Evolutionary conservation across 108 stramenopile genomes (phyloP), one percentile per base, ranked within the genome.

Genomic region (Stephanodiscus minutulus): DNA sequence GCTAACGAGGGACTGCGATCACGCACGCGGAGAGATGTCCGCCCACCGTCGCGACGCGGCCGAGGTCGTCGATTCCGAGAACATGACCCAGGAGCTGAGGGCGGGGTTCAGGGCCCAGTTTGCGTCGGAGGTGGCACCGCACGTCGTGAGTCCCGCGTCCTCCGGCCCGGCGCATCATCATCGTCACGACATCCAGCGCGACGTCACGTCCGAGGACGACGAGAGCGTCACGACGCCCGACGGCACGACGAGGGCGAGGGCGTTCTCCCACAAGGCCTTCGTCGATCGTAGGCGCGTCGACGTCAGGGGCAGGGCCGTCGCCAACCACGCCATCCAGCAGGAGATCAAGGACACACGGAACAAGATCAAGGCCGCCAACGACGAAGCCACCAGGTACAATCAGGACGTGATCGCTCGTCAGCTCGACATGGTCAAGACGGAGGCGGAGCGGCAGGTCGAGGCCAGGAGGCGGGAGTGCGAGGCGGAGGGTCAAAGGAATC

Each of bases 1-100:
- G 54, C 82, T 86, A 61, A 65, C 66, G 18, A 83, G 83, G 41
- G 78, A 86, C 21, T 59, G 76, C 17, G 58, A 59, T 35, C 76
- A 66, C 29, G 69, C 74, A 8, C 66, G 80, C 20, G 65, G 64
- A 10, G 75, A 75, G 22, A 83, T 83, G 70, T 61, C 72, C 12
- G 58, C 67, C 18, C 70, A 73, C 20, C 67, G 81, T 12, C 73
- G 81, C 8, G 82, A 66, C 18, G 73, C 71, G 0, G 68, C 74
- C 17, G 68, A 66, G 18, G 54, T 57, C 36, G 17, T 77, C 48
- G 74, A 68, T 20, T 62, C 36, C 11, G 82, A 74, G 52, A 71
- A 20, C 9, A 67, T 79, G 74, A 63, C 57, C 12, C 74, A 85
- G 46, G 78, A 82, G 35, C 22, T 74, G 18, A 25, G 62, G 10